Evolutionary conservation across 1,139 yeast genomes (phyloP).

Genomic region (Debaryomyces udenii): DNA sequence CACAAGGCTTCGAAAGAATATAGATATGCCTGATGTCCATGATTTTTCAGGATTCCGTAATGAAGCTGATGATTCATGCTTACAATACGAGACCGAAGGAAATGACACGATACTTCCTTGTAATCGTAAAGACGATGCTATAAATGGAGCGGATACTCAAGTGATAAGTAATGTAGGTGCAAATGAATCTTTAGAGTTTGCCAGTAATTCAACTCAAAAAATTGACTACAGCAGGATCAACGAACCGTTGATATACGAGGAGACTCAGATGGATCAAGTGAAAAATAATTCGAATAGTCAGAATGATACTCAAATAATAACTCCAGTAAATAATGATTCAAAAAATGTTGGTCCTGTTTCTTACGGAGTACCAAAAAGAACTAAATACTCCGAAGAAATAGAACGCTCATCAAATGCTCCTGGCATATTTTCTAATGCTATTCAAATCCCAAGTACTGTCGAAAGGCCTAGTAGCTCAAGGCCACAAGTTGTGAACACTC

Average conservation of each 20-base stretch:
- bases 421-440: slow-evolving; percentile 4
- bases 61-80: slow-evolving; percentile 4
- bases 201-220: not conserved
- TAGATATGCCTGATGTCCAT: not conserved
- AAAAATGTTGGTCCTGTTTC: slow-evolving; percentile 8
- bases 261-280: not conserved
- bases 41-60: slow-evolving; percentile 1
- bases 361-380: not conserved
- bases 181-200: slow-evolving; percentile 1
- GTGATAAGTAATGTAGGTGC: not conserved
- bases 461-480: slow-evolving; percentile 15
- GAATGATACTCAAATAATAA: slow-evolving; percentile 11
- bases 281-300: not conserved
- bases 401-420: not conserved
- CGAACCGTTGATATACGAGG: not conserved
- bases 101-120: slow-evolving; percentile 1
- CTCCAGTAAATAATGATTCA: slow-evolving; percentile 6
- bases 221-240: not conserved
- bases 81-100: slow-evolving; percentile 5
- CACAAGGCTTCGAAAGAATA: not conserved
- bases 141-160: slow-evolving; percentile 7
- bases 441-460: slow-evolving; percentile 18
- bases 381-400: not conserved
- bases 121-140: not conserved
- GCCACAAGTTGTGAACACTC: slow-evolving; percentile 24